phyloP scores from a whole-genome alignment of 139 green algal species.

The Protoeuglena noctilucae region DNA sequence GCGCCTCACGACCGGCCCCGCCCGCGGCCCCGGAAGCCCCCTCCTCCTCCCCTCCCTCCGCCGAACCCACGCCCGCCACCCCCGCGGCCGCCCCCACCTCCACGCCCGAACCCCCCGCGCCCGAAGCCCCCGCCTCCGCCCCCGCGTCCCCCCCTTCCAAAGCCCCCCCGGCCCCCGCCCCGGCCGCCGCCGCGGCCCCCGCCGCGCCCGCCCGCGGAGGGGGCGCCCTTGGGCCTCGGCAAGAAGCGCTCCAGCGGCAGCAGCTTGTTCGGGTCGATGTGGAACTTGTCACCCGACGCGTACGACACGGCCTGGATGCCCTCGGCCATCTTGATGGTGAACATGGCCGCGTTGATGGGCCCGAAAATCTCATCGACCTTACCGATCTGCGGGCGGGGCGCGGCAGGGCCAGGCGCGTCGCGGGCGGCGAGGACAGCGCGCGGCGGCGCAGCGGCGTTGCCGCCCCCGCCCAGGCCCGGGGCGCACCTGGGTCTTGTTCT shows the following conservation, averaged over 20 bases:
- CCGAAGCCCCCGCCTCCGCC: constrained; percentile 11
- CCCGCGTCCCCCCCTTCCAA: constrained; percentile 11
- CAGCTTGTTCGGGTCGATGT: constrained; percentile 81
- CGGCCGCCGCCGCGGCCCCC: constrained; percentile 7
- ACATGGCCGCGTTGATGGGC: constrained; percentile 62
- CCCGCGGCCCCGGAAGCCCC: constrained; percentile 14
- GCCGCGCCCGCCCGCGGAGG: constrained; percentile 10
- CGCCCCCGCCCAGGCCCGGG: too few relatives aligned
- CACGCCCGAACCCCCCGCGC: constrained; percentile 7
- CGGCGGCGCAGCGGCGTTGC: neutral
- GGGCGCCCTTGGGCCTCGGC: constrained; percentile 60
- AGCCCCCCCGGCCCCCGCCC: constrained; percentile 11
- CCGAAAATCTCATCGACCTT: constrained; percentile 99
- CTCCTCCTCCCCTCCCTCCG: constrained; percentile 4
- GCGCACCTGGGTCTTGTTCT: constrained; percentile 84
- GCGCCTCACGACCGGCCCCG: too few relatives aligned
- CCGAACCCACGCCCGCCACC: constrained; percentile 9
- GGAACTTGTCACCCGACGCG: constrained; percentile 85
- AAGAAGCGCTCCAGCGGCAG: constrained; percentile 76
- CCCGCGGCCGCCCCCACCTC: constrained; percentile 18
- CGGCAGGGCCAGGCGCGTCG: neutral
- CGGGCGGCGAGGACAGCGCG: neutral
- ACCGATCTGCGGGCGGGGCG: constrained; percentile 43
- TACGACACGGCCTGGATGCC: constrained; percentile 86
- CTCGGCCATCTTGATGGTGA: constrained; percentile 93